Evolutionary conservation across 192 early-diverging fungal genomes (phyloP).

Genomic region (Backusella australiensis): DNA sequence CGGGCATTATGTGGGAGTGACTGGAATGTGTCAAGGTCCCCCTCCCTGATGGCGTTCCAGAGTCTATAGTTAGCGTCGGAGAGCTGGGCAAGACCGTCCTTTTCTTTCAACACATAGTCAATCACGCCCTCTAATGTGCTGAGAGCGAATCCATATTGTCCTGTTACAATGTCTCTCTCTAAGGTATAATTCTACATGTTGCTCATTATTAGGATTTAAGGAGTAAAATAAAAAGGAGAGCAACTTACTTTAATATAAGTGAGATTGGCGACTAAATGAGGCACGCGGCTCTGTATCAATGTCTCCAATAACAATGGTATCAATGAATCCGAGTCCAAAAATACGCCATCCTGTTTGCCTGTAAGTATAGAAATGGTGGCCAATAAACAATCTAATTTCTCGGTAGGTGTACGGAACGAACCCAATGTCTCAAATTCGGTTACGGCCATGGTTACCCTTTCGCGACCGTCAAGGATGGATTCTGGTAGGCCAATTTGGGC

Average conservation of each 20-base stretch:
- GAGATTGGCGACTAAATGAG: slow-evolving; percentile 43
- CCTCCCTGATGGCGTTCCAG: slow-evolving; percentile 32
- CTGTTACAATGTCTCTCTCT: slow-evolving; percentile 35
- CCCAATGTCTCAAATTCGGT: slow-evolving; percentile 46
- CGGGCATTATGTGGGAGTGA: slow-evolving; percentile 29
- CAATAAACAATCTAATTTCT: slow-evolving; percentile 45
- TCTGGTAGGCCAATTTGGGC: slow-evolving; percentile 45
- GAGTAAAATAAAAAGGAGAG: not conserved
- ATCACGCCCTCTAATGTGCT: slow-evolving; percentile 49
- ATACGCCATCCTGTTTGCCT: not conserved
- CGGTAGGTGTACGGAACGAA: slow-evolving; percentile 44
- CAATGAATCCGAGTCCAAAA: slow-evolving; percentile 39
- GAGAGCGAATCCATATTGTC: slow-evolving; percentile 47
- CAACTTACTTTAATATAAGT: slow-evolving; percentile 43
- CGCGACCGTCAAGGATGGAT: slow-evolving; percentile 26
- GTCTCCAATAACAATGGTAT: slow-evolving; percentile 49
- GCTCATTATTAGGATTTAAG: not conserved
- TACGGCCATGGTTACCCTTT: slow-evolving; percentile 34
- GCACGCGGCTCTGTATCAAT: slow-evolving; percentile 42
- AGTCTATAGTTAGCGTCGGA: slow-evolving; percentile 37
- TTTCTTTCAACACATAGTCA: slow-evolving; percentile 37
- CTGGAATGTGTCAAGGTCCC: slow-evolving; percentile 23
- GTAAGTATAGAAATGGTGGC: slow-evolving; percentile 31
- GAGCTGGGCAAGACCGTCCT: slow-evolving; percentile 27
- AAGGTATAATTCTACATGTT: slow-evolving; percentile 39